Percentiles rank a stretch among this genome's conserved stretches.
Conservation (phyloP, 176 grass and related monocot genomes). For the Typha latifolia region DNA sequence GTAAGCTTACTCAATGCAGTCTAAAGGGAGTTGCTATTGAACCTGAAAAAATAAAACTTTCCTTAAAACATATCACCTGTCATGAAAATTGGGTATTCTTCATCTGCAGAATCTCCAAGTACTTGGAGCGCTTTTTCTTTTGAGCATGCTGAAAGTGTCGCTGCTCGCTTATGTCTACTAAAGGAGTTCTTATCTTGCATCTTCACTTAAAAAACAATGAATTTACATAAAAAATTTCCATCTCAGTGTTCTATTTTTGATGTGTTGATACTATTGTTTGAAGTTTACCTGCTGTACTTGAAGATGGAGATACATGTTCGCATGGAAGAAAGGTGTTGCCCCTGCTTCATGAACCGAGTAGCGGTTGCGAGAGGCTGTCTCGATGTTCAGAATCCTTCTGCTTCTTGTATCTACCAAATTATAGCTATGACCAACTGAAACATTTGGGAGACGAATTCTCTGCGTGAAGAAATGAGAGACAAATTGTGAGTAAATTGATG, state of each 20-base stretch:
- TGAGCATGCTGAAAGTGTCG: conserved; percentile 32
- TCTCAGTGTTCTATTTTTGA: not conserved
- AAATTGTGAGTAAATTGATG: not conserved
- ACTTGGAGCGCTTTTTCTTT: conserved; percentile 39
- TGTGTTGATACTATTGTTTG: not conserved
- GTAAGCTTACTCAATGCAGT: not conserved
- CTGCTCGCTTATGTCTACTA: conserved; percentile 52
- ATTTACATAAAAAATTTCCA: not conserved
- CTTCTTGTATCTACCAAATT: conserved; percentile 59
- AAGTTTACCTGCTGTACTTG: conserved; percentile 56
- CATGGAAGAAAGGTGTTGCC: conserved; percentile 55
- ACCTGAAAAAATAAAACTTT: not conserved
- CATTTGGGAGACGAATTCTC: conserved; percentile 40
- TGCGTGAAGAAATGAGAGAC: not conserved
- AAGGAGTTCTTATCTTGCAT: conserved; percentile 69
- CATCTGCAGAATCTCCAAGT: conserved; percentile 63
- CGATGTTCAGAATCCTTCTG: conserved; percentile 64
- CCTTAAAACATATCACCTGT: conserved; percentile 28
- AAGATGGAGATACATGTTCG: conserved; percentile 78
- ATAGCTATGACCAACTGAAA: conserved; percentile 72
- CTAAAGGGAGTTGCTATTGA: not conserved
- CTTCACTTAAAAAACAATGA: conserved; percentile 19
- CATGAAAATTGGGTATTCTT: conserved; percentile 78
- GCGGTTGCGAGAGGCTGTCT: conserved; percentile 51
- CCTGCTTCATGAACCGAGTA: conserved; percentile 42